Percentiles rank a stretch among this genome's conserved stretches.
phyloP scores from a whole-genome alignment of 2,329 filamentous ascomycete species.

The Teratosphaeria pseudoeucalypti region DNA sequence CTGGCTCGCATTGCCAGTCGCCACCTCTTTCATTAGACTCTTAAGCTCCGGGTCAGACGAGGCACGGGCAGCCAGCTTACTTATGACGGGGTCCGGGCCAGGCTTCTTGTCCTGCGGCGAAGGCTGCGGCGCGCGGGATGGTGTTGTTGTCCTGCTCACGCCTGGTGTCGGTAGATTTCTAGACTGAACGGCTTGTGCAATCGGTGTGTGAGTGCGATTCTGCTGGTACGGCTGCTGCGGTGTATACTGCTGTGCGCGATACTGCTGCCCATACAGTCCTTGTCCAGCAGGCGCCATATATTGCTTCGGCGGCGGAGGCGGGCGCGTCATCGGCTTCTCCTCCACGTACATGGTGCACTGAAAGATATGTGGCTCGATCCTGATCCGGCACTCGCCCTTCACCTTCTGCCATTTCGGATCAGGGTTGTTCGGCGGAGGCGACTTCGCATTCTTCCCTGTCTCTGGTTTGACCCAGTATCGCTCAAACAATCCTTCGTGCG shows the following conservation, averaged over 20 bases:
- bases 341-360: slow-evolving; percentile 65
- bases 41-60: slow-evolving; percentile 63
- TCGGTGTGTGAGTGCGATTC: slow-evolving; percentile 9
- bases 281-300: slow-evolving; percentile 1
- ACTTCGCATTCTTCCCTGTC: slow-evolving; percentile 52
- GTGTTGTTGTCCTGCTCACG: slow-evolving; percentile 4
- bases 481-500: slow-evolving; percentile 57
- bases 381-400: slow-evolving; percentile 62
- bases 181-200: slow-evolving; percentile 6
- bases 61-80: slow-evolving; percentile 65
- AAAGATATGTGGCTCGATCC: slow-evolving; percentile 69
- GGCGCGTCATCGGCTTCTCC: slow-evolving; percentile 50
- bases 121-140: slow-evolving; percentile 2
- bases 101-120: slow-evolving; percentile 18
- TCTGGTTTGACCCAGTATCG: slow-evolving; percentile 67
- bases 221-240: slow-evolving; percentile 11
- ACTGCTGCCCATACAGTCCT: slow-evolving; percentile 14
- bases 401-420: slow-evolving; percentile 33
- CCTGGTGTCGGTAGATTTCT: slow-evolving; percentile 5
- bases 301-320: slow-evolving; percentile 23
- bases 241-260: slow-evolving; percentile 9
- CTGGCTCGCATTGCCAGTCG: slow-evolving; percentile 60
- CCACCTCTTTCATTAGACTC: slow-evolving; percentile 73
- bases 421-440: slow-evolving; percentile 36
- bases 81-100: slow-evolving; percentile 63